Evolutionary conservation across 768 basidiomycete genomes (phyloP), one percentile per base, ranked within the genome.

Genomic region (Pulveroboletus sp.): DNA sequence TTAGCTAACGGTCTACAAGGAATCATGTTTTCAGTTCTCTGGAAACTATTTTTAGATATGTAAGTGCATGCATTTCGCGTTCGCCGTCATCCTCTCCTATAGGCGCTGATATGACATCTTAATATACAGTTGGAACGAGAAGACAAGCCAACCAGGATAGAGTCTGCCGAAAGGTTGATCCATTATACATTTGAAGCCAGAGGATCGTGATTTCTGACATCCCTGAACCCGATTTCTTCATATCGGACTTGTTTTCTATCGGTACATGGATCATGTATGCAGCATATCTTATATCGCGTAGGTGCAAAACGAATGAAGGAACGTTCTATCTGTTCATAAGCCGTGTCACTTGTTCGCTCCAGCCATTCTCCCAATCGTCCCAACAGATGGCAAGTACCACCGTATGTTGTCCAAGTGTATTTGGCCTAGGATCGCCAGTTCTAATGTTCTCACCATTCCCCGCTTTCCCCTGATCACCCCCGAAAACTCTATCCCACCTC

Each of bases 1-100:
- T 58, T 95, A 50, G 84, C 93, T 26, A 98, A 97, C 63, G 92
- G 94, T 20, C 68, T 93, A 43, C 95, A 98, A 62, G 89, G 94
- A 0, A 60, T 97, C 38, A 82, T 96, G 79, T 98, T 97, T 70
- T 82, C 85, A 7, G 75, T 97, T 5, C 73, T 98, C 12, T 98
- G 95, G 95, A 88, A 83, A 60, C 68, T 89, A 53, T 95, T 98
- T 63, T 71, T 87, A 72, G 91, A 97, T 69, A 45, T 94, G 90
- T 94, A 63, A 70, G 88, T 79, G 22, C 30, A 45, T 26, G 17
- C 17, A 27, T 10, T 30, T 43, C 13, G 17, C 47, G 14, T 13
- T 6, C 24, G 9, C 30, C 39, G 19, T 2, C 3, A 6, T 14
- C 16, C 17, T 30, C 27, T 23, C 24, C 24, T 26, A 7, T 31